Evolutionary conservation across 441 rosid genomes (phyloP), one percentile per base, ranked within the genome.

Genomic region (Croton laevigatus): DNA sequence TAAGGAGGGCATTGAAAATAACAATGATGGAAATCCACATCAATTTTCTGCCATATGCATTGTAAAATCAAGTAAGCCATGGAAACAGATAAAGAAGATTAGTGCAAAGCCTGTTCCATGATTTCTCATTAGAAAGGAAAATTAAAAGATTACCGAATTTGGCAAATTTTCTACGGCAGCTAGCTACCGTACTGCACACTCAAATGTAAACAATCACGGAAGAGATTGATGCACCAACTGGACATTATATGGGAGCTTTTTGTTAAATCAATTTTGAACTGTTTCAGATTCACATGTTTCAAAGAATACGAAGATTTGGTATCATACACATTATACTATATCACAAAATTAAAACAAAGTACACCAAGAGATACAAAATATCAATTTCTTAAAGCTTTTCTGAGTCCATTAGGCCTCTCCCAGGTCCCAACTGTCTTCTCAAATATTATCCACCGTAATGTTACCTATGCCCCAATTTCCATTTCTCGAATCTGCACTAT

Each of bases 291-390:
- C 74, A 52, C 62, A 49, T 73, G 67, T 78, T 71, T 59, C 70
- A 82, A 84, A 80, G 84, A 86, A 84, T 80, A 84, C 85, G 80
- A 55, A 72, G 71, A 27, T 27, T 78, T 42, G 54, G 38, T 81
- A 75, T 68, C 73, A 70, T 79, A 76, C 84, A 80, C 54, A 73
- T 71, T 81, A 75, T 72, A 78, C 82, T 73, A 65, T 70, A 75
- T 40, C 79, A 79, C 78, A 80, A 72, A 76, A 66, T 71, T 46
- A 72, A 78, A 72, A 68, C 62, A 62, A 72, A 23, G 44, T 42
- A 75, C 73, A 70, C 73, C 61, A 69, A 34, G 65, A 68, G 72
- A 57, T 59, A 62, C 73, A 62, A 65, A 71, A 57, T 23, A 81
- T 38, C 68, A 44, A 38, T 66, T 70, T 68, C 67, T 59, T 54